Base-by-base conservation (phyloP, 352 stramenopile species). In the Phytophthora capsici region DNA sequence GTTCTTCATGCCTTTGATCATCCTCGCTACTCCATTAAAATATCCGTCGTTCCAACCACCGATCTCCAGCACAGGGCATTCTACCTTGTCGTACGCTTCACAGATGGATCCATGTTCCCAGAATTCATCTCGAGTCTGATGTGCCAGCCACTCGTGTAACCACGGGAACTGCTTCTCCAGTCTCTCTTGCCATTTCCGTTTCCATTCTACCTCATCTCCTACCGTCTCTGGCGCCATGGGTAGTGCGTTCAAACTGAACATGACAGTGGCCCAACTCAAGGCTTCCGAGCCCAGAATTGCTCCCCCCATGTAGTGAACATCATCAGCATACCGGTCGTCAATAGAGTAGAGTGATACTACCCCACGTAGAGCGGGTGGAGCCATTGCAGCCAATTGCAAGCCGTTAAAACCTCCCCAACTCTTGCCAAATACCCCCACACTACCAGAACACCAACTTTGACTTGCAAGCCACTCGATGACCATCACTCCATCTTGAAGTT, bases 341-440 rank as follows among this genome's bases (percentile, higher is more conserved):
- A 81, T 85, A 17, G 74, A 85, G 63, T 85, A 83, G 36, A 85
- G 71, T 44, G 76, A 85, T 8, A 82, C 65, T 36, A 85, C 71
- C 0, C 76, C 73, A 13, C 67, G 69, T 48, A 83, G 74, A 44
- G 74, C 74, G 6, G 74, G 64, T 1, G 74, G 74, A 1, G 51
- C 52, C 57, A 80, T 70, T n/a, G 68, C 68, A 1, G 74, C 77
- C 58, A 85, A 57, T 59, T 85, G 77, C 25, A 85, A 54, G 0
- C 77, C 77, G 26, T 85, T 85, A 51, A 85, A 83, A 14, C 77
- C 77, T 30, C 77, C 77, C 77, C 77, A 85, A 43, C 77, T 85
- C 50, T 85, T 85, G 48, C 77, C 77, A 40, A 85, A 83, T 36
- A 85, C 36, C 9, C 77, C 77, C 32, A 80, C 58, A 26, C 59